Evolutionary conservation across 306 rosid genomes (phyloP), one percentile per base, ranked within the genome.

Genomic region (Pachyrhizus erosus): DNA sequence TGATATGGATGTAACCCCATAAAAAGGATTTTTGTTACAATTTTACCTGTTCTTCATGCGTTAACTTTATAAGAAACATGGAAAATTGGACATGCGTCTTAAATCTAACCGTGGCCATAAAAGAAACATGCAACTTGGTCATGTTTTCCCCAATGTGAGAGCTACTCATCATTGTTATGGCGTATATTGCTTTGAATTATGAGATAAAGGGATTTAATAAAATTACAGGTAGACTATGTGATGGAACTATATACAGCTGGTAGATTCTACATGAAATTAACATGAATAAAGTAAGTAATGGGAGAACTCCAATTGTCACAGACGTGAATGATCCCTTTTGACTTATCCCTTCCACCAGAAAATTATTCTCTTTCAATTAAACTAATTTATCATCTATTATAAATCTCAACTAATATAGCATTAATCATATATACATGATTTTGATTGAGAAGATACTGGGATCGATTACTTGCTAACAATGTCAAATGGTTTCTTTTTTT

Each of bases 381-480:
- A 87, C 34, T 80, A 87, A 72, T 69, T 70, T 83, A 83, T 76
- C 80, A 62, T 86, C 48, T 26, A 20, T 9, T 57, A 42, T 2
- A 65, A 5, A 18, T 55, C n/a, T 77, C 42, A 60, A 58, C 9
- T 65, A 73, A 46, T 51, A 39, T 18, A 61, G 10, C 29, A 37
- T 49, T 70, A 27, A 61, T 73, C 34, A 55, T 24, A 75, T 27
- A 23, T 60, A 15, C 70, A 40, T 62, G 69, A 37, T 37, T 86
- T 79, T 79, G 70, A 83, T 80, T 29, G 78, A 65, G 26, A 69
- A 46, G 82, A 83, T 82, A 69, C 86, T 57, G 49, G 85, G 58
- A 67, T 78, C 82, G 57, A 29, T 66, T 65, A 69, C 71, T 54
- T 73, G 52, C 37, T 46, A 29, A 24, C 29, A 7, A 24, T 69